These are phyloP conservation scores for Fraxinus ornus DNA, from an alignment of 305 asterid species.

Conservation along the genomic window DNA sequence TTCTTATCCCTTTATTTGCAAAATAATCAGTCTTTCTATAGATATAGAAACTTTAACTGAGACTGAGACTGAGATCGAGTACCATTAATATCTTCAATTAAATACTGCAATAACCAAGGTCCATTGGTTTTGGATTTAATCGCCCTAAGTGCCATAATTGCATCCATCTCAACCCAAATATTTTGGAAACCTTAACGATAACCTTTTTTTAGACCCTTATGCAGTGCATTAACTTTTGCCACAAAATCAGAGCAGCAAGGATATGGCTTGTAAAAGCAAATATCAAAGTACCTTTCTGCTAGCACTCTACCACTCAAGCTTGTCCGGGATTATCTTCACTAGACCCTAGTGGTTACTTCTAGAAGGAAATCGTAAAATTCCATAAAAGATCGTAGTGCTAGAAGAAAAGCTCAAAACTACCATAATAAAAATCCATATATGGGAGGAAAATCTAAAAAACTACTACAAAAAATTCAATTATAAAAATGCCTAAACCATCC, in stretches of 20 bases:
- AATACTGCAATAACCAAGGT: not conserved
- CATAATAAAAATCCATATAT: not conserved
- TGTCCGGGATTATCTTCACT: not conserved
- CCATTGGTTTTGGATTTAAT: not conserved
- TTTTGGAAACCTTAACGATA: not conserved
- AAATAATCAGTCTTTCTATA: not conserved
- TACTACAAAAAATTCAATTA: not conserved
- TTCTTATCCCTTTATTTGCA: not conserved
- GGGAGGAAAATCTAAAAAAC: not conserved
- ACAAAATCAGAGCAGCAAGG: not conserved
- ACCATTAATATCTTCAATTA: not conserved
- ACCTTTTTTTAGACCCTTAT: not conserved
- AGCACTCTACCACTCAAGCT: not conserved
- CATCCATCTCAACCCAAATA: not conserved
- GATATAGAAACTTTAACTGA: not conserved
- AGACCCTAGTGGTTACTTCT: not conserved
- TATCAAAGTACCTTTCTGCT: not conserved
- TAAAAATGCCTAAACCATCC: not conserved
- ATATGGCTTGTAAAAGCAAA: not conserved
- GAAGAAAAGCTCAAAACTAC: not conserved
- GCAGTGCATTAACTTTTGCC: not conserved
- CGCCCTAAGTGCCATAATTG: not conserved
- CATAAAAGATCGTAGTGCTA: not conserved
- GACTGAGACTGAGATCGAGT: not conserved
- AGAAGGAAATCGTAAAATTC: not conserved